Evolutionary conservation across 2,329 filamentous ascomycete genomes (phyloP).

Genomic region (Exophiala sideris): DNA sequence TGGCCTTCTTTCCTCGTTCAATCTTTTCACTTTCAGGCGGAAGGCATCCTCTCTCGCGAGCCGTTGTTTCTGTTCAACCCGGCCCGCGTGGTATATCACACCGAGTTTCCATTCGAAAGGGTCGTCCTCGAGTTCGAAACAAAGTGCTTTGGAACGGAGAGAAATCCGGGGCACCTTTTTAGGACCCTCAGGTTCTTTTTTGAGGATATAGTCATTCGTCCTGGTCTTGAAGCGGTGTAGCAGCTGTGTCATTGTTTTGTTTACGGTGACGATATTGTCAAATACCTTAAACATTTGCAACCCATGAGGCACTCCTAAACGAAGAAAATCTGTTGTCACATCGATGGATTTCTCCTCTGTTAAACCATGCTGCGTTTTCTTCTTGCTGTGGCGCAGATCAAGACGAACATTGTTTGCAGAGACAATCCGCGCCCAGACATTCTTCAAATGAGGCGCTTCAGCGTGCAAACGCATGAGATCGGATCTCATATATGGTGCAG

Average conservation of each 20-base stretch:
- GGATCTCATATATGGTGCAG: constrained; percentile 73
- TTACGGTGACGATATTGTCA: constrained; percentile 86
- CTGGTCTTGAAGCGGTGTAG: constrained; percentile 87
- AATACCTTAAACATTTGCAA: constrained; percentile 84
- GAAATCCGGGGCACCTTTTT: constrained; percentile 85
- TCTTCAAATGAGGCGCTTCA: constrained; percentile 75
- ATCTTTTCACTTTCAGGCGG: constrained; percentile 77
- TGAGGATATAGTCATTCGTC: constrained; percentile 81
- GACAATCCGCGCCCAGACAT: constrained; percentile 80
- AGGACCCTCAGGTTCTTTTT: constrained; percentile 79
- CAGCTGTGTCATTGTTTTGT: constrained; percentile 86
- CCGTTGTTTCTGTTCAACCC: constrained; percentile 85
- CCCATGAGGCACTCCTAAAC: constrained; percentile 85
- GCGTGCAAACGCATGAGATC: constrained; percentile 82
- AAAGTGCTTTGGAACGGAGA: constrained; percentile 71
- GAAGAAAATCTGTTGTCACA: constrained; percentile 77
- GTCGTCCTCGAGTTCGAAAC: constrained; percentile 93
- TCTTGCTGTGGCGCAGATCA: constrained; percentile 73
- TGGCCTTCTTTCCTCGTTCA: constrained; percentile 63
- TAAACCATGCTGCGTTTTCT: constrained; percentile 60
- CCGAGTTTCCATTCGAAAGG: constrained; percentile 97
- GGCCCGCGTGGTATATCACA: constrained; percentile 84
- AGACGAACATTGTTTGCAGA: constrained; percentile 77
- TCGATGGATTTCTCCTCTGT: constrained; percentile 80
- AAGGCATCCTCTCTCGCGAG: constrained; percentile 89